Base-by-base conservation (phyloP, 1,284 basidiomycete species). In the Tilletia walkeri region DNA sequence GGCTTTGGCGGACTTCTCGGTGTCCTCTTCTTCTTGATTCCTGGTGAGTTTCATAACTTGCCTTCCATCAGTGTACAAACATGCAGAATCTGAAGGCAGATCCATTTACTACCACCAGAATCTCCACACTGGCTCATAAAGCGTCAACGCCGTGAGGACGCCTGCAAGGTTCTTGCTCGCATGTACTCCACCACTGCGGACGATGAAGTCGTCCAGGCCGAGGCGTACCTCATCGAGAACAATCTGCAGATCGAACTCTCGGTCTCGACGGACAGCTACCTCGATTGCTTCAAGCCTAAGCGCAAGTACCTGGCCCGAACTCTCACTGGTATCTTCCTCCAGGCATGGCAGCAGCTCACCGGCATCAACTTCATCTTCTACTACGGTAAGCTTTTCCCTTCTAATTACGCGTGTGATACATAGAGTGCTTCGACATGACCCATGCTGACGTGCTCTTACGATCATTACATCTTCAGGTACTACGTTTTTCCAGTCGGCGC, bases 51-150 rank as follows among this genome's bases (percentile, higher is more conserved):
- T 73, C 85, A 87, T 81, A 85, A 78, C 76, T 18, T 18, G 41
- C 41, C 6, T 45, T 45, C 41, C 41, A 45, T 45, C 41, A 1
- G 16, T 24, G 10, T 53, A 53, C 18, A 18, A 7, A 1, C 50
- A 53, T 7, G 12, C 12, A 53, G 18, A 30, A 2, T 30, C 2
- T 53, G 50, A 53, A 45, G 3, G 6, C 50, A 3, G 50, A 7
- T 45, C 6, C 24, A 2, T 1, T 74, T 81, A 67, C 85, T 88
- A 70, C 85, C 88, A 69, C 88, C 89, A 84, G 83, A 90, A 86
- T 94, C 92, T 34, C 93, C 93, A 34, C 92, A 93, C 84, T 94
- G 88, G 88, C 88, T 90, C 70, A 87, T 95, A 85, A 91, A 91
- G 86, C 87, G 87, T 73, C 89, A 89, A 65, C 86, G 86, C 66